Base-by-base conservation (phyloP, 208 protist species). In the Sergeia podlipaevii region DNA sequence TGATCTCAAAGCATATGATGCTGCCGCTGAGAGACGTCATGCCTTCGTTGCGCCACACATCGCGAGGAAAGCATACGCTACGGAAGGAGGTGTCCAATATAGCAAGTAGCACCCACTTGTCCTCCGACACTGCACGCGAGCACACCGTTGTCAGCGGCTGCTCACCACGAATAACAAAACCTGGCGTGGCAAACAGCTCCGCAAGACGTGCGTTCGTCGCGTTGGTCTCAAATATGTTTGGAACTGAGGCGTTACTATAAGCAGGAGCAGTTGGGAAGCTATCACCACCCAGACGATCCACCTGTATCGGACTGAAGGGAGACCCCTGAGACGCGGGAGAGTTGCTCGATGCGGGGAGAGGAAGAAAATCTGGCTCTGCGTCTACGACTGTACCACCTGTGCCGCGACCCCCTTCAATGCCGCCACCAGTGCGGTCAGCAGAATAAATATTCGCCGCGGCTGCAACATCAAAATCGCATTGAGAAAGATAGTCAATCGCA, bases 71-170 rank as follows among this genome's bases (percentile, higher is more conserved):
- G 58, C 81, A 88, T 15, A 65, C 55, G 42, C 76, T 80, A 10
- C 55, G 57, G 53, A 93, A 89, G 8, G 62, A 60, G 44, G 65
- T 65, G 43, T 74, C 74, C 26, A 73, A 34, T 15, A 93, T 34
- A 33, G 70, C 63, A 2, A 90, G 50, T 6, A 93, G 37, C 53
- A 93, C 59, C 82, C 86, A 93, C 41, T 69, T 70, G 47, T 85
- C 67, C 0, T 39, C 45, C 34, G 60, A 29, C 3, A 65, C 23
- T 1, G 78, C 74, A 27, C 50, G 53, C 10, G 28, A 18, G 59
- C 85, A 93, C 44, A 88, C 67, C 8, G 60, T 17, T 27, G 43
- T 32, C 24, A 89, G 68, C 4, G 66, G 28, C 27, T 65, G 44
- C 45, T 45, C 53, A 32, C 53, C 41, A n/a, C 55, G 34, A 6